These are phyloP conservation scores for Kluyveromyces wickerhamii DNA, from an alignment of 805 yeast genomes.

Conservation along the genomic window DNA sequence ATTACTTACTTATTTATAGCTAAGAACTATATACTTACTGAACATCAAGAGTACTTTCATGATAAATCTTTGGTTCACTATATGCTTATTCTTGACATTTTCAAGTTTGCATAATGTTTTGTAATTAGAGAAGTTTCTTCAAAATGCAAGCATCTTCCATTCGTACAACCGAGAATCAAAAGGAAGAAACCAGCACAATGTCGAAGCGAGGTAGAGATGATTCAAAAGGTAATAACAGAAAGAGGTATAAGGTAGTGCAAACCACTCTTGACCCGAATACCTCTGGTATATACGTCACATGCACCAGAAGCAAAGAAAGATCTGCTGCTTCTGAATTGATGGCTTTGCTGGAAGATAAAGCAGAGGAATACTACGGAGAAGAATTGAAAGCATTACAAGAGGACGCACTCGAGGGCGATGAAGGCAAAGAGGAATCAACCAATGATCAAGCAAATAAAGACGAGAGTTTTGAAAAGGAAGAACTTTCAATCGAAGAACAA, in stretches of 20 bases:
- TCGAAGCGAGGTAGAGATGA: slow-evolving; percentile 1
- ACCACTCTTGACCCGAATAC: slow-evolving; percentile 68
- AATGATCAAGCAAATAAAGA: too few relatives aligned
- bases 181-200: not conserved
- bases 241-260: slow-evolving; percentile 19
- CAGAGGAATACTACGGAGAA: slow-evolving; percentile 39
- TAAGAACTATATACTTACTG: too few relatives aligned
- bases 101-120: too few relatives aligned
- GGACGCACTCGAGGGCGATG: slow-evolving; percentile 14
- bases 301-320: slow-evolving; percentile 72
- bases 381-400: slow-evolving; percentile 22
- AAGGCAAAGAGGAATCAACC: slow-evolving; percentile 23
- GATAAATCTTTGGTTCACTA: too few relatives aligned
- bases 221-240: not conserved
- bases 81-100: too few relatives aligned
- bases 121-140: too few relatives aligned
- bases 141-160: too few relatives aligned
- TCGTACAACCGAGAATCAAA: not conserved
- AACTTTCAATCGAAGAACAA: slow-evolving; percentile 64
- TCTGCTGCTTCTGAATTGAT: slow-evolving; percentile 70
- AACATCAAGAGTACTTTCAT: too few relatives aligned
- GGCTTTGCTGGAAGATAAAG: slow-evolving; percentile 46
- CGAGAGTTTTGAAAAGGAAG: slow-evolving; percentile 35
- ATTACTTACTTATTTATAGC: too few relatives aligned
- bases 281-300: slow-evolving; percentile 83